Evolutionary conservation across 129 eudicot genomes (phyloP).

Genomic region (Flaveria bidentis): DNA sequence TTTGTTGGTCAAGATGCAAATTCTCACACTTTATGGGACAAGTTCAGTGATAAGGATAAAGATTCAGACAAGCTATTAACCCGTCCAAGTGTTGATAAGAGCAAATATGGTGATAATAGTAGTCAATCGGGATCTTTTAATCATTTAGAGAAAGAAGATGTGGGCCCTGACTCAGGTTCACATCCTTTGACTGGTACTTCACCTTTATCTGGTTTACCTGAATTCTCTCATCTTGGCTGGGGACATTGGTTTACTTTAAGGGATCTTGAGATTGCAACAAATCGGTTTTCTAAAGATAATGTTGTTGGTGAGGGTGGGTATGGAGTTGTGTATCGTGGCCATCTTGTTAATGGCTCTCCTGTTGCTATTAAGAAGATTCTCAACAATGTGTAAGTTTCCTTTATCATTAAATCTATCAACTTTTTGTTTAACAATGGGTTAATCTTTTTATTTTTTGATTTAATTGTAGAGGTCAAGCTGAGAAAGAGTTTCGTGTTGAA

Average conservation of each 20-base stretch:
- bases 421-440: neutral
- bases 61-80: constrained; percentile 61
- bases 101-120: constrained; percentile 44
- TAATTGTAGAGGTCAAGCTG: constrained; percentile 71
- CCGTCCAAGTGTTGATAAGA: constrained; percentile 46
- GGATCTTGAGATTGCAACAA: constrained; percentile 75
- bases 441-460: constrained; percentile 10
- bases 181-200: constrained; percentile 57
- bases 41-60: constrained; percentile 61
- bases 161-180: constrained; percentile 53
- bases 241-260: constrained; percentile 90
- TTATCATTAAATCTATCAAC: neutral
- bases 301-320: constrained; percentile 90
- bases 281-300: constrained; percentile 68
- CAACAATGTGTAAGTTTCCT: constrained; percentile 66
- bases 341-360: constrained; percentile 65
- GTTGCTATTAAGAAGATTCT: constrained; percentile 80
- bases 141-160: constrained; percentile 52
- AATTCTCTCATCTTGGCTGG: constrained; percentile 89
- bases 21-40: constrained; percentile 49
- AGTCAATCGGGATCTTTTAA: constrained; percentile 67
- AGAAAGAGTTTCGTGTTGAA: constrained; percentile 75
- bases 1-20: constrained; percentile 30
- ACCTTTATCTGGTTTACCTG: constrained; percentile 71
- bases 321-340: constrained; percentile 74